Base-by-base conservation (phyloP, 192 early-diverging fungal species). In the Linnemannia hyalina region DNA sequence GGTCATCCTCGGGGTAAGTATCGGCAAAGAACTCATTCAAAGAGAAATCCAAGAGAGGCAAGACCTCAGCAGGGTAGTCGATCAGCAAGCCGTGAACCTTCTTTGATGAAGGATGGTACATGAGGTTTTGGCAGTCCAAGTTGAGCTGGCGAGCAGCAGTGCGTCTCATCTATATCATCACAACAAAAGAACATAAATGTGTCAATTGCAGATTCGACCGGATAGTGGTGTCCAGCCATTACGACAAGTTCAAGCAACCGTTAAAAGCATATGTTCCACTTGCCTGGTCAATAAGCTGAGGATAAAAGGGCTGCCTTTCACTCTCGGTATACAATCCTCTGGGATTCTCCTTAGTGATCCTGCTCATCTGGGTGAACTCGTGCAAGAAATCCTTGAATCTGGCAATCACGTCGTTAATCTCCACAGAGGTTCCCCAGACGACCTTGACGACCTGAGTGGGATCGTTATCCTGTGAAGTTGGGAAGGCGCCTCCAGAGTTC, bases 341-440 rank as follows among this genome's bases (percentile, higher is more conserved):
- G 0, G 78, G 79, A 42, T 81, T 86, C 44, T 77, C 74, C 54
- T 90, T 82, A 23, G 78, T 77, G n/a, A 91, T 92, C 68, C 91
- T 90, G 78, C 93, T 85, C 65, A 83, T 70, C 52, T 93, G 72
- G 29, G 90, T 93, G 84, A 96, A 99, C 77, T 95, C 91, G 32
- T 75, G 76, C 85, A 99, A 79, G 81, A 99, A 99, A 73, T 97
- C 93, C 41, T 92, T 89, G 88, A 99, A 99, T 38, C 89, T 88
- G 2, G 75, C 70, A 90, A 96, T 97, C 42, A 94, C 91, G 29
- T 97, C 96, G 60, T 96, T 93, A 71, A 99, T 94, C 71, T 96
- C 95, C 82, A 99, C 93, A 23, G 95, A 96, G 0, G 98, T 99
- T 57, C 98, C 98, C 97, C 97, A 99, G 78, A 99, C 98, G 38